Base-by-base conservation (phyloP, 345 rosid species). In the Acer saccharum region DNA sequence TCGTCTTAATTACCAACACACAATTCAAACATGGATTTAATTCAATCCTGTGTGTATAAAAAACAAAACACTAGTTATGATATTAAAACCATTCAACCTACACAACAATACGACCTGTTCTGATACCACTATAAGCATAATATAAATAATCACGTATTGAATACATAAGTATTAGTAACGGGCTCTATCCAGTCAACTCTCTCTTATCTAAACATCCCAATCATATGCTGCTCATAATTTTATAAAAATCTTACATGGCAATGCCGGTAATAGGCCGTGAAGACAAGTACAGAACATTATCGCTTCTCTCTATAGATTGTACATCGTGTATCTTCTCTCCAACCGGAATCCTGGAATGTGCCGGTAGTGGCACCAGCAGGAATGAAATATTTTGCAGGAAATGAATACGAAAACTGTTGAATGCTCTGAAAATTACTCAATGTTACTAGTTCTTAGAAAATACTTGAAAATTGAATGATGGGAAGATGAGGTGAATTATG, bases 261-360 rank as follows among this genome's bases (percentile, higher is more conserved):
- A 88, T 89, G 95, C 90, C 91, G 0, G 85, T 88, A 0, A 73
- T 84, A 27, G 89, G 92, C 67, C 88, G 87, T 55, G 93, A 92
- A 76, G 89, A 87, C 63, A 88, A 81, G 77, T 89, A 86, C 74
- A 86, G 86, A 79, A 88, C 88, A 12, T 16, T 88, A 13, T 84
- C 90, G 9, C 88, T 92, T 13, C 73, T 94, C 57, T 78, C 86
- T 35, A 50, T 78, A 4, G 84, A 86, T 65, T 88, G 89, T 27
- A 20, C 65, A 21, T 73, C 88, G 73, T 86, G 92, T 73, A 68
- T 84, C 43, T 86, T 76, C 84, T 83, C 85, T 11, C 81, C 84
- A 0, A 76, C 68, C 0, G 21, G 43, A 65, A 75, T 23, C 46
- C 50, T 73, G 7, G 69, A 88, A 57, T 89, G 93, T 81, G 82